Base-by-base conservation (phyloP, 345 rosid genomes). In the Melaleuca alternifolia region DNA sequence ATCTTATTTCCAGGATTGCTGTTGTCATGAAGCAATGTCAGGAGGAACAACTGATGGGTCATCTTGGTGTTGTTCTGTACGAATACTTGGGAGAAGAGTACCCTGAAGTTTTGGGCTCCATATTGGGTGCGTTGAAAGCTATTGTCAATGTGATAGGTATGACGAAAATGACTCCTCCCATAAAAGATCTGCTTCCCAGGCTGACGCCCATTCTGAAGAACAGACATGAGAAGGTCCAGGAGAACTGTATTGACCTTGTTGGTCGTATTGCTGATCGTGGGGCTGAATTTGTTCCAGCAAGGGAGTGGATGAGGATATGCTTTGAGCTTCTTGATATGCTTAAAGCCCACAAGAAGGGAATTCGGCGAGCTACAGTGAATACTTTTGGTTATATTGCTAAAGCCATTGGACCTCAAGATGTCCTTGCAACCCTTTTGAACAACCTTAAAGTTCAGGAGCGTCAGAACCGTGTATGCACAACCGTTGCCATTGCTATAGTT, bases 361-460 rank as follows among this genome's bases (percentile, higher is more conserved):
- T 98, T 76, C 94, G 99, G 2, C 93, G 99, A 87, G 99, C 99
- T 50, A 96, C 98, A 0, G 99, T 98, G 85, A 98, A 98, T 89
- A 98, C 99, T 46, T 97, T 98, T 48, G 99, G 99, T 81, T 98
- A 98, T 86, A 98, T 98, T 16, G 99, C 99, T 13, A 98, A 96
- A 91, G 99, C 99, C 89, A 98, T 98, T 88, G 99, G 99, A 11
- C 99, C 99, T 11, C 99, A 98, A 81, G 99, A 98, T 92, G 99
- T 98, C 56, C 88, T 98, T 85, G 99, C 99, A 28, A 98, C 99
- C 26, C 92, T 98, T 20, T 88, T 98, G 89, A 98, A 98, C 91
- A 98, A 98, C 89, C 98, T 98, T 83, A 98, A 96, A 94, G 99
- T 98, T 85, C 99, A 98, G 92, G 99, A 98, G 88, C 95, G 99